Conservation (phyloP, 2,329 filamentous ascomycete genomes). For the Hortaea werneckii region DNA sequence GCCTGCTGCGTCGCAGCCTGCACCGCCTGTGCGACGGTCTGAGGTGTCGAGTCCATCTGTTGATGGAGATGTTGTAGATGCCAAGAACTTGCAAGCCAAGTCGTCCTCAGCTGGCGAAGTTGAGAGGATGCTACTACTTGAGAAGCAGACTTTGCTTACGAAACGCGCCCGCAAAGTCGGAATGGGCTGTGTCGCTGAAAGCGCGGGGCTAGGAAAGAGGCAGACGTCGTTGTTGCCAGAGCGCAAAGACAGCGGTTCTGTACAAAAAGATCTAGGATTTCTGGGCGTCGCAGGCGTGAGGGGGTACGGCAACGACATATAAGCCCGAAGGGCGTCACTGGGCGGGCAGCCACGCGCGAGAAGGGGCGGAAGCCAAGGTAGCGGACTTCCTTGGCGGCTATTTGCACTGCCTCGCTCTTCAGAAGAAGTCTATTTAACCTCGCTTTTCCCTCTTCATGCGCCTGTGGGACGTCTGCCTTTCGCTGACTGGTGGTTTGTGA, state of each 20-base stretch:
- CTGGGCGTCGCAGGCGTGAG: background rate
- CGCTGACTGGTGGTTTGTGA: background rate
- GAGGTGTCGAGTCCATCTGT: constrained; percentile 3
- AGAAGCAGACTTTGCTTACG: background rate
- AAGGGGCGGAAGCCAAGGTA: background rate
- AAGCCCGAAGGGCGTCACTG: background rate
- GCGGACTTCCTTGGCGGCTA: background rate
- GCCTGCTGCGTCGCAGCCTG: constrained; percentile 19
- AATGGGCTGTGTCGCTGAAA: background rate
- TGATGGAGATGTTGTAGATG: no score
- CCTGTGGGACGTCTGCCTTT: background rate
- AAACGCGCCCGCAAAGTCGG: background rate
- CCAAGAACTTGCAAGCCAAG: no score
- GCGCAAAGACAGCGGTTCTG: background rate
- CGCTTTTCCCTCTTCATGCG: background rate
- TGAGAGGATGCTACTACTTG: no score
- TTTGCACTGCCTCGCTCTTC: background rate
- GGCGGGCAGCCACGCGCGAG: background rate
- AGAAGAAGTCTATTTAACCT: background rate
- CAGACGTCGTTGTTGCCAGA: background rate
- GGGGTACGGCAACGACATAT: background rate
- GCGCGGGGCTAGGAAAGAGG: background rate
- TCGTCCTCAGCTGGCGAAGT: no score
- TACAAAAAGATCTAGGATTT: background rate
- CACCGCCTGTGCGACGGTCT: constrained; percentile 22